Conservation (phyloP, 2,329 filamentous ascomycete genomes). For the Cladosporium sp. region DNA sequence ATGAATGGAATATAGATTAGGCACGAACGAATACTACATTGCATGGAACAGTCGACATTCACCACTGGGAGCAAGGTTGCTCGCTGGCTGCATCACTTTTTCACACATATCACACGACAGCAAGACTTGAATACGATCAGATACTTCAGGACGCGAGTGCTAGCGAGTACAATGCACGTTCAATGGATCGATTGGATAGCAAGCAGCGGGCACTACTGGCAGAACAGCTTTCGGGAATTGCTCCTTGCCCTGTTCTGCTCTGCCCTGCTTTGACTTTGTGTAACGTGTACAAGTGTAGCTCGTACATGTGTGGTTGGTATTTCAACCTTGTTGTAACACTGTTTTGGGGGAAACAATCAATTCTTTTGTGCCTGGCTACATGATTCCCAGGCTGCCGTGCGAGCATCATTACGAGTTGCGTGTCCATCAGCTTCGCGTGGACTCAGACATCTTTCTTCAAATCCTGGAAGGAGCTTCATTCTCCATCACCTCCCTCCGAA, state of each 20-base stretch:
- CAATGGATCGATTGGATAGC: not conserved
- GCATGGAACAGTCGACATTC: not conserved
- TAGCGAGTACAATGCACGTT: not conserved
- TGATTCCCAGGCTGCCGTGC: not conserved
- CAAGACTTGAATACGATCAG: not conserved
- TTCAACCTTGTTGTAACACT: too few relatives aligned
- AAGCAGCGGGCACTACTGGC: not conserved
- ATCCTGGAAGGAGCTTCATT: not conserved
- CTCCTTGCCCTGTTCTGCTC: conserved; percentile 2
- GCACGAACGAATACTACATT: not conserved
- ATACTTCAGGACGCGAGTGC: not conserved
- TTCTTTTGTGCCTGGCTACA: not conserved
- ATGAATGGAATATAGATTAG: not conserved
- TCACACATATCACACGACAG: too few relatives aligned
- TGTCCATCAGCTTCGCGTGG: not conserved
- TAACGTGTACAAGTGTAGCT: not conserved
- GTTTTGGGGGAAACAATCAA: not conserved
- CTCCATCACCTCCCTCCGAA: not conserved
- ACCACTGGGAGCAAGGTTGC: too few relatives aligned
- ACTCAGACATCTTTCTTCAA: not conserved
- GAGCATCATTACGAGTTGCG: not conserved
- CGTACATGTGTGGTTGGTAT: not conserved
- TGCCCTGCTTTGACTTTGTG: not conserved
- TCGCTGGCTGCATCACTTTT: too few relatives aligned
- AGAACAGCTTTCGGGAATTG: not conserved